A percentile compares a stretch with the other conserved stretches of the same genome.
phyloP scores from a whole-genome alignment of 495 filamentous ascomycete genomes.

The Sordaria brevicollis region DNA sequence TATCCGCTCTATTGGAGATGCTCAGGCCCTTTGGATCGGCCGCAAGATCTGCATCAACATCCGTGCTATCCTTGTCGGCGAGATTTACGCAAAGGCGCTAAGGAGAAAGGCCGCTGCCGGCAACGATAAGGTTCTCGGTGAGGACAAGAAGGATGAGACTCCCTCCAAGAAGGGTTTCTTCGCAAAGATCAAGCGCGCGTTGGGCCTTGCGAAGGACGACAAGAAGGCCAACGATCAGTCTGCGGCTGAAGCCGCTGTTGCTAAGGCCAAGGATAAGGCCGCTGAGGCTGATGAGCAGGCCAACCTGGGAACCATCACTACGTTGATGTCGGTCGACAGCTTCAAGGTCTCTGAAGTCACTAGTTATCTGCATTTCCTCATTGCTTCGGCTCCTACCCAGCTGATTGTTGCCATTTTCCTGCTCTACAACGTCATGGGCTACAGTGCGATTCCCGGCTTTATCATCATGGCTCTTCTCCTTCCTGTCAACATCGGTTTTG shows the following conservation, averaged over 20 bases:
- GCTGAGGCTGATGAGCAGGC: constrained; percentile 57
- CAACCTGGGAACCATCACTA: constrained; percentile 93
- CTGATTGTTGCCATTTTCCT: constrained; percentile 59
- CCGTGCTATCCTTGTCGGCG: constrained; percentile 90
- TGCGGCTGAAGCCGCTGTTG: constrained; percentile 16
- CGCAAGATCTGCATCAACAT: constrained; percentile 88
- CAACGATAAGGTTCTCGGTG: constrained; percentile 55
- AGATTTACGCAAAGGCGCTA: constrained; percentile 96
- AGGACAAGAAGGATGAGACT: constrained; percentile 28
- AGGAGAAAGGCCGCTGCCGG: constrained; percentile 78
- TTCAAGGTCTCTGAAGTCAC: constrained; percentile 95
- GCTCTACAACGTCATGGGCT: constrained; percentile 81
- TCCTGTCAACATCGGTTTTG: constrained; percentile 81
- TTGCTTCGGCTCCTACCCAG: constrained; percentile 77
- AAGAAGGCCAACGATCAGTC: constrained; percentile 18
- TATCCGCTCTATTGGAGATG: constrained; percentile 66
- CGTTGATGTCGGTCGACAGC: constrained; percentile 97
- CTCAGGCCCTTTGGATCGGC: constrained; percentile 87
- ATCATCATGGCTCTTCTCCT: constrained; percentile 82
- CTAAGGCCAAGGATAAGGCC: constrained; percentile 25
- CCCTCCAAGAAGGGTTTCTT: constrained; percentile 39
- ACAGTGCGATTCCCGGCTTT: constrained; percentile 89
- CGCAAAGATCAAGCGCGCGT: constrained; percentile 34
- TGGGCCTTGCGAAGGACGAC: constrained; percentile 50
- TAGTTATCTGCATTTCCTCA: constrained; percentile 84